Evolutionary conservation across 208 protist species (phyloP), one percentile per base, ranked within the genome.

Genomic region (Angomonas ambiguus): DNA sequence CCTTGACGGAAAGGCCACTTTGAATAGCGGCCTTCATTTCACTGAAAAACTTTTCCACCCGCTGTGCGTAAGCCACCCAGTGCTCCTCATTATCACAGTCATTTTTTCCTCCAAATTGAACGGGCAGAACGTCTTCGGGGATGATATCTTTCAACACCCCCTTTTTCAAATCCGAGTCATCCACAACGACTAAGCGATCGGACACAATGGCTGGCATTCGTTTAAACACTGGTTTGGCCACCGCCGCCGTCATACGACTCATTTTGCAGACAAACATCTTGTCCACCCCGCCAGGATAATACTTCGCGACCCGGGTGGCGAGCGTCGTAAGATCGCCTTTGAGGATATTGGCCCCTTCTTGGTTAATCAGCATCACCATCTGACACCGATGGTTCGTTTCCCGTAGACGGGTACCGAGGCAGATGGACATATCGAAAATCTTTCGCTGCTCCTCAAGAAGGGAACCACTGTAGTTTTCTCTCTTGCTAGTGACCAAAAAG

Each of bases 181-280:
- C 61, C 42, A 88, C 51, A 57, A 92, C 80, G 18, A 74, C 49
- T 62, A 88, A 76, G 20, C 72, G 71, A 10, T 87, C 74, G 0
- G 82, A 83, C 13, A 92, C 74, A 32, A 83, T 82, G 42, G 74
- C 34, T 2, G 85, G 85, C 1, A 92, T 62, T 16, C 67, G 71
- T 45, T 62, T 68, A 69, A 92, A 85, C 38, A 92, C 73, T 13
- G 85, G 82, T 60, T 87, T 86, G 13, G 77, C 79, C 67, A 88
- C 60, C 16, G 69, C 49, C 0, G 79, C 48, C 16, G 88, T 55
- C 0, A 69, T 77, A 27, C 77, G 58, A 51, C 69, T 60, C 85
- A 92, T 92, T 32, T 85, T 85, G 67, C 82, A 88, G 24, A 92
- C 71, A 70, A 85, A 88, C 51, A 92, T 82, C 70, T 83, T 83